These are phyloP conservation scores for Scolecobasidium constrictum DNA, from an alignment of 2,329 filamentous ascomycete genomes.

Conservation along the genomic window DNA sequence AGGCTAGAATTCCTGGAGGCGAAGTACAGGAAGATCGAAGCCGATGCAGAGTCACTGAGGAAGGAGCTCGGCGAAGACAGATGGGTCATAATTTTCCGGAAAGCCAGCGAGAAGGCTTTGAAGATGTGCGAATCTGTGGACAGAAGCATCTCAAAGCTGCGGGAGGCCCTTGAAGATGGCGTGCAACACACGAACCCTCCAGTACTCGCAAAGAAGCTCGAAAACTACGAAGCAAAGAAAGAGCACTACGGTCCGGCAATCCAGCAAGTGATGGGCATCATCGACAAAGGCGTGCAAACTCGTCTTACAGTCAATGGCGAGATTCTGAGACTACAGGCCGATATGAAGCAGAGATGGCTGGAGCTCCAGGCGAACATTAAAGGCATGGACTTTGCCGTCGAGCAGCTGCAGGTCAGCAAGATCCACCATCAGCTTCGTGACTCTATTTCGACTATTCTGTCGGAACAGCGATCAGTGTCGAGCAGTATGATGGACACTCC, in stretches of 20 bases:
- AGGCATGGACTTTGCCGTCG: slow-evolving; percentile 63
- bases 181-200: slow-evolving; percentile 62
- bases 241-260: slow-evolving; percentile 89
- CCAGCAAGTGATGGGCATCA: slow-evolving; percentile 80
- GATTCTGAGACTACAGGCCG: slow-evolving; percentile 73
- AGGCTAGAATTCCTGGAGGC: slow-evolving; percentile 64
- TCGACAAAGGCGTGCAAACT: slow-evolving; percentile 90
- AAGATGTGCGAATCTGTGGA: slow-evolving; percentile 97
- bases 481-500: slow-evolving; percentile 56
- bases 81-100: slow-evolving; percentile 92
- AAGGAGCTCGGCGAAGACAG: slow-evolving; percentile 90
- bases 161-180: slow-evolving; percentile 65
- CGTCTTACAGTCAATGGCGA: slow-evolving; percentile 95
- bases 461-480: slow-evolving; percentile 63
- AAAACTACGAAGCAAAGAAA: slow-evolving; percentile 92
- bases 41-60: slow-evolving; percentile 78
- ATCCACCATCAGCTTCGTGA: slow-evolving; percentile 68
- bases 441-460: slow-evolving; percentile 85
- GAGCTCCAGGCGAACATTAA: slow-evolving; percentile 64
- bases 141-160: slow-evolving; percentile 71
- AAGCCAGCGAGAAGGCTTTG: slow-evolving; percentile 80
- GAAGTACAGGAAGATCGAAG: slow-evolving; percentile 80
- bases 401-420: slow-evolving; percentile 52
- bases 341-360: slow-evolving; percentile 76
- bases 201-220: slow-evolving; percentile 68